These are phyloP conservation scores for Phylloporus sp. DNA, from an alignment of 768 basidiomycete genomes.

Conservation along the genomic window DNA sequence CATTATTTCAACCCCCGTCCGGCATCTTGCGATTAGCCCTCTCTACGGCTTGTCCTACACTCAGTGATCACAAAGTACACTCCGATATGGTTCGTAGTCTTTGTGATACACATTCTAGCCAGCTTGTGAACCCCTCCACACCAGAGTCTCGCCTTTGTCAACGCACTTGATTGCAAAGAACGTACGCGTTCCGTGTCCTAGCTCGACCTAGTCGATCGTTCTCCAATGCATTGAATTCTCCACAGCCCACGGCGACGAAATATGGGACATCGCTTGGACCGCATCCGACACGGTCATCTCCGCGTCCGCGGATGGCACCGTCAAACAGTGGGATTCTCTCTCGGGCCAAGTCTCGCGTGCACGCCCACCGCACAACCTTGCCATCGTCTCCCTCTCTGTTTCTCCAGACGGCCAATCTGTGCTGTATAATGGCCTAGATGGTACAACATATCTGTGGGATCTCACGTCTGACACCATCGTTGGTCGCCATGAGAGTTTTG, in stretches of 20 bases:
- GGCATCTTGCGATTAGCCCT: conserved; percentile 37
- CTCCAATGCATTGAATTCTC: conserved; percentile 1
- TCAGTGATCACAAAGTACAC: background rate
- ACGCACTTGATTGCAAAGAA: conserved; percentile 73
- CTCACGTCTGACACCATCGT: conserved; percentile 55
- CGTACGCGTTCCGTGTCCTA: conserved; percentile 41
- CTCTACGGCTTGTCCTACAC: background rate
- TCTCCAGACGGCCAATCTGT: conserved; percentile 61
- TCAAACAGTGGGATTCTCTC: conserved; percentile 68
- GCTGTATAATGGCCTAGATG: conserved; percentile 81
- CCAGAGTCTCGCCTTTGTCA: conserved; percentile 70
- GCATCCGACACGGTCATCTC: conserved; percentile 60
- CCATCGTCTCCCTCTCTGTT: conserved; percentile 76
- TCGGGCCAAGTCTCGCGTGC: conserved; percentile 60
- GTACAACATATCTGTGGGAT: conserved; percentile 75
- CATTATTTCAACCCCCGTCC: conserved; percentile 51
- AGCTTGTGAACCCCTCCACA: conserved; percentile 19
- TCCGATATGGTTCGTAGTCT: conserved; percentile 28
- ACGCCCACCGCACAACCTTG: conserved; percentile 76
- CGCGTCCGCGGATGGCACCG: conserved; percentile 72
- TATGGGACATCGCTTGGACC: conserved; percentile 80
- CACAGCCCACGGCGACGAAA: conserved; percentile 72
- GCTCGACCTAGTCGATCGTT: conserved; percentile 3
- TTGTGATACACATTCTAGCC: background rate
- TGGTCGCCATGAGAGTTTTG: conserved; percentile 72